These are phyloP conservation scores for Aspergillus novofumigatus DNA, from an alignment of 2,329 filamentous ascomycete genomes.

Conservation along the genomic window DNA sequence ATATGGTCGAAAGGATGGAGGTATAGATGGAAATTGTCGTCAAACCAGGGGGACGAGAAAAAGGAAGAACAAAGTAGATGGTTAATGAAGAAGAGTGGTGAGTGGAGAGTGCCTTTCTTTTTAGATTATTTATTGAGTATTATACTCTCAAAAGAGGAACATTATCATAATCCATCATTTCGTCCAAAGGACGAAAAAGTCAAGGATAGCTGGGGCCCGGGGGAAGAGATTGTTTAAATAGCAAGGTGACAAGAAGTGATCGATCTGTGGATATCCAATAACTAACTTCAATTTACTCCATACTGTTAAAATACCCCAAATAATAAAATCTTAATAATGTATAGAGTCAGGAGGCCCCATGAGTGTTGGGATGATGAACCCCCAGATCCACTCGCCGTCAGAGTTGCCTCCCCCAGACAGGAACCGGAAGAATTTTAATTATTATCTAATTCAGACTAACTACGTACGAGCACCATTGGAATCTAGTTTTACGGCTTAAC, in stretches of 20 bases:
- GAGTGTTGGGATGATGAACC: conserved; percentile 16
- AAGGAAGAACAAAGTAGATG: conserved; percentile 1
- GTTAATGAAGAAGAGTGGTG: not conserved
- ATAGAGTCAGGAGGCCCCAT: conserved; percentile 14
- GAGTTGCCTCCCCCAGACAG: conserved; percentile 28
- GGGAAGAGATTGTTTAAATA: conserved; percentile 28
- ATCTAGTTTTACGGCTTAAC: not conserved
- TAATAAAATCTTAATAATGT: not conserved
- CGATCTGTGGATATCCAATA: not conserved
- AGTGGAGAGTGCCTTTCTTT: conserved; percentile 22
- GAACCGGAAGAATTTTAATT: conserved; percentile 7
- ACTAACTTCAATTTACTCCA: not conserved
- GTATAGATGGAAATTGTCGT: not conserved
- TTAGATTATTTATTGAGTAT: conserved; percentile 2
- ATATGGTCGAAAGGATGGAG: not conserved
- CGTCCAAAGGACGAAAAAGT: conserved; percentile 20
- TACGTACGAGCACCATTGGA: not conserved
- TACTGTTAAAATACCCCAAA: not conserved
- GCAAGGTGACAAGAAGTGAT: not conserved
- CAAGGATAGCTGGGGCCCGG: conserved; percentile 19
- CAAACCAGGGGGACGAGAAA: not conserved
- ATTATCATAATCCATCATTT: conserved; percentile 6
- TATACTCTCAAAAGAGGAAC: not conserved
- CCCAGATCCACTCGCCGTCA: conserved; percentile 18
- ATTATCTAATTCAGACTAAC: not conserved